phyloP scores from a whole-genome alignment of 257 asterid species.

The Penstemon davidsonii region DNA sequence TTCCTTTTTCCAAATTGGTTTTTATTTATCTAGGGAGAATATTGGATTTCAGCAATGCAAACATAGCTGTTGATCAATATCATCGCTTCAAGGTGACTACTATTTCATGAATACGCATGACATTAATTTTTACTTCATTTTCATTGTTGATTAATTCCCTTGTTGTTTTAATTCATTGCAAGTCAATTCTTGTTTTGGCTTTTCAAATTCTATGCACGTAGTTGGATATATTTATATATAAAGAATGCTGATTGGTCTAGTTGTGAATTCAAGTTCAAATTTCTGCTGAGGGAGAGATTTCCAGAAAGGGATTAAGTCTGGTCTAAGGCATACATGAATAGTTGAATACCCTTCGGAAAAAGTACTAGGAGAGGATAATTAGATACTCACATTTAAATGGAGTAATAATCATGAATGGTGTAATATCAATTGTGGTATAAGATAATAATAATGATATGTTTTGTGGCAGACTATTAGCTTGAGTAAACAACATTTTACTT shows the following conservation, averaged over 20 bases:
- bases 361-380: slow-evolving; percentile 33
- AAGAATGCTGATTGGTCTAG: background rate
- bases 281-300: too few relatives aligned
- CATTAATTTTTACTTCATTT: background rate
- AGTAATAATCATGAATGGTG: background rate
- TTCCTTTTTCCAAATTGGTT: background rate
- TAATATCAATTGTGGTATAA: slow-evolving; percentile 18
- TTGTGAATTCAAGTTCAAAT: too few relatives aligned
- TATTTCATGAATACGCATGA: background rate
- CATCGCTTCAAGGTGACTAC: slow-evolving; percentile 68
- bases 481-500: background rate
- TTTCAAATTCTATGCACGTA: background rate
- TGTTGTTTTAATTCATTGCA: too few relatives aligned
- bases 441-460: slow-evolving; percentile 22
- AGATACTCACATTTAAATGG: slow-evolving; percentile 9
- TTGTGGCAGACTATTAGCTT: slow-evolving; percentile 18
- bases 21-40: slow-evolving; percentile 48
- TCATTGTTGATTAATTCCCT: background rate
- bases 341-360: background rate
- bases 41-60: slow-evolving; percentile 83
- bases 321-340: too few relatives aligned
- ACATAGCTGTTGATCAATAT: slow-evolving; percentile 81
- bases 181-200: background rate
- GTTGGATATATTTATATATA: background rate
- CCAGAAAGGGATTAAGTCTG: too few relatives aligned